A percentile compares a stretch with the other conserved stretches of the same genome.
phyloP scores from a whole-genome alignment of 169 alveolate genomes.

The Miamiensis avidus region DNA sequence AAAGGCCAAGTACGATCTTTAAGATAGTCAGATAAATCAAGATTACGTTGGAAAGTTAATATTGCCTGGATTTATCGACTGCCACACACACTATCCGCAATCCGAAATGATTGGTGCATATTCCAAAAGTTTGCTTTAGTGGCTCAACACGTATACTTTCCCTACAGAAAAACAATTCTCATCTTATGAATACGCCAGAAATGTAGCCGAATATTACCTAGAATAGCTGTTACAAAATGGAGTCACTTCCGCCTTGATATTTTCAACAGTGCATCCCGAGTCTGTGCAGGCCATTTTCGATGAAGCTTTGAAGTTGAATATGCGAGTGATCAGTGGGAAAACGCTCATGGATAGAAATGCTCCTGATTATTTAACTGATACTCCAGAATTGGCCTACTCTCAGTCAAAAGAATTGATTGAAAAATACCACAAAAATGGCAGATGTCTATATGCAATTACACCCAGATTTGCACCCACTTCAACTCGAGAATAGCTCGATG shows the following conservation, averaged over 20 bases:
- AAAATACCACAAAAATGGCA: conserved; percentile 23
- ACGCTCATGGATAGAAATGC: conserved; percentile 47
- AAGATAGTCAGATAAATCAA: not conserved
- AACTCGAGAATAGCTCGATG: conserved; percentile 22
- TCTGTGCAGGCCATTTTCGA: conserved; percentile 33
- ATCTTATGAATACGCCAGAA: conserved; percentile 36
- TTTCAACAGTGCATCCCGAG: conserved; percentile 41
- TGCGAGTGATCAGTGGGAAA: conserved; percentile 38
- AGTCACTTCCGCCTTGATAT: conserved; percentile 34
- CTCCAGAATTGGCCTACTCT: conserved; percentile 23
- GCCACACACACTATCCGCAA: conserved; percentile 48
- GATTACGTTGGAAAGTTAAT: conserved; percentile 37
- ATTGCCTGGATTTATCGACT: conserved; percentile 39
- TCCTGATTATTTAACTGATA: conserved; percentile 34
- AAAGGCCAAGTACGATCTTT: conserved; percentile 8
- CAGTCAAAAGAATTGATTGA: conserved; percentile 18
- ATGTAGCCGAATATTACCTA: conserved; percentile 21
- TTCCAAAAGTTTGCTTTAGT: conserved; percentile 19
- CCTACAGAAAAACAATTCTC: conserved; percentile 36
- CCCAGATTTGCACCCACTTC: conserved; percentile 46
- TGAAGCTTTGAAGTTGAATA: conserved; percentile 19
- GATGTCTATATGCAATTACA: conserved; percentile 32
- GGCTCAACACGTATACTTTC: conserved; percentile 41
- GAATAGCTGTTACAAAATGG: conserved; percentile 31
- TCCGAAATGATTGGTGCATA: conserved; percentile 28